Percentiles rank a stretch among this genome's conserved stretches.
These are phyloP conservation scores for Toxoplasma gondii DNA, from an alignment of 169 alveolate genomes.

Conservation along the genomic window DNA sequence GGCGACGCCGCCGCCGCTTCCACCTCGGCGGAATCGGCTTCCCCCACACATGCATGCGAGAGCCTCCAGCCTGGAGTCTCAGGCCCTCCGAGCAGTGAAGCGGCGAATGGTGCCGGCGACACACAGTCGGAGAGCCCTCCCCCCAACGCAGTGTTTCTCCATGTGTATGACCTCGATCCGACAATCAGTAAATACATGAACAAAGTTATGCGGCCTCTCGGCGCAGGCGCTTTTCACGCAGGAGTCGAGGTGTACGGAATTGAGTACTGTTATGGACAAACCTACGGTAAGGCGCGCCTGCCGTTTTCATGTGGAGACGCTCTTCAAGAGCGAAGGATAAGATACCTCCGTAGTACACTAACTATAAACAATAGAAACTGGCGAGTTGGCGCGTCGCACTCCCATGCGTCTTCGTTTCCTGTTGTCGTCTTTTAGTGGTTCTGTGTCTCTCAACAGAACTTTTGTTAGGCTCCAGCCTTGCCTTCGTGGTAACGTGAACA, in stretches of 20 bases:
- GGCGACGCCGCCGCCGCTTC: neutral
- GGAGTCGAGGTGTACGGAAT: slow-evolving; percentile 61
- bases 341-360: neutral
- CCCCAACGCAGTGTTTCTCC: slow-evolving; percentile 35
- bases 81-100: neutral
- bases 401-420: neutral
- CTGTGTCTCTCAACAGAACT: neutral
- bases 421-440: neutral
- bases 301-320: too few relatives aligned
- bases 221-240: slow-evolving; percentile 65
- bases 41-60: neutral
- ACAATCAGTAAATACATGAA: slow-evolving; percentile 43
- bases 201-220: slow-evolving; percentile 51
- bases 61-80: too few relatives aligned
- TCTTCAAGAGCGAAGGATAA: neutral
- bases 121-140: neutral
- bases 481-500: too few relatives aligned
- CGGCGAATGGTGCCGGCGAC: neutral
- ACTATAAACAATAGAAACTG: too few relatives aligned
- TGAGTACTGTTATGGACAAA: slow-evolving; percentile 57
- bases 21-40: neutral
- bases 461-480: too few relatives aligned
- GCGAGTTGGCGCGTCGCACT: neutral
- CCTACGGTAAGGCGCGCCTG: neutral
- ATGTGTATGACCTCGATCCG: slow-evolving; percentile 50